Evolutionary conservation across 352 stramenopile genomes (phyloP), one percentile per base, ranked within the genome.

Genomic region (Nothophytophthora sp.): DNA sequence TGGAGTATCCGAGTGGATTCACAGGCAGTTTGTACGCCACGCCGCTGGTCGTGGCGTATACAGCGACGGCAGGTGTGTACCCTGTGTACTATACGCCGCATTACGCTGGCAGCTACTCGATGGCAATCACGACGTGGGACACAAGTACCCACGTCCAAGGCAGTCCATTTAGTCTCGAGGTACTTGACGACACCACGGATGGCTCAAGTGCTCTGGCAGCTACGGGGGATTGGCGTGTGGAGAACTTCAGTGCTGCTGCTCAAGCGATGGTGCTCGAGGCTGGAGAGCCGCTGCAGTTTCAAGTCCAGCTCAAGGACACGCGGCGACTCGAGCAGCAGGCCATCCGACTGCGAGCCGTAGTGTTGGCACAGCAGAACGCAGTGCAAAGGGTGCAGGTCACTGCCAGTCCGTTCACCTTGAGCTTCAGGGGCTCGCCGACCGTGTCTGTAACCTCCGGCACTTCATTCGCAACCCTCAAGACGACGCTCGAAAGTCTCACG

Each of bases 1-100:
- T 95, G 9, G 76, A 90, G 50, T 93, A 93, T 45, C 73, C 85
- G 1, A 64, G 38, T 25, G 68, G 43, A 5, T 65, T 63, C 5
- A 37, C 64, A 0, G 50, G 49, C 0, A 89, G 70, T 39, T 30
- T 91, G 45, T 87, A 65, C 23, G 50, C 46, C 6, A 76, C 51
- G 1, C 75, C 81, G 0, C 45, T 95, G 8, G 61, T 29, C 10
- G 65, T 95, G 6, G 60, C 53, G 0, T 86, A 85, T 38, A 49
- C 53, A 0, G 77, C 92, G 7, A 69, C 51, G 0, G 51, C 38
- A 34, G 94, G 96, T 0, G 52, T 90, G 4, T 99, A 99, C 66
- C 95, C 90, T 0, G 78, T 98, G 19, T 58, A 65, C 15, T 99
- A 98, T 56, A 98, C 76, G 5, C 70, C 95, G 5, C 94, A 93